A percentile compares a stretch with the other conserved stretches of the same genome.
phyloP scores from a whole-genome alignment of 371 early-diverging fungal genomes.

The Mortierella sp. region DNA sequence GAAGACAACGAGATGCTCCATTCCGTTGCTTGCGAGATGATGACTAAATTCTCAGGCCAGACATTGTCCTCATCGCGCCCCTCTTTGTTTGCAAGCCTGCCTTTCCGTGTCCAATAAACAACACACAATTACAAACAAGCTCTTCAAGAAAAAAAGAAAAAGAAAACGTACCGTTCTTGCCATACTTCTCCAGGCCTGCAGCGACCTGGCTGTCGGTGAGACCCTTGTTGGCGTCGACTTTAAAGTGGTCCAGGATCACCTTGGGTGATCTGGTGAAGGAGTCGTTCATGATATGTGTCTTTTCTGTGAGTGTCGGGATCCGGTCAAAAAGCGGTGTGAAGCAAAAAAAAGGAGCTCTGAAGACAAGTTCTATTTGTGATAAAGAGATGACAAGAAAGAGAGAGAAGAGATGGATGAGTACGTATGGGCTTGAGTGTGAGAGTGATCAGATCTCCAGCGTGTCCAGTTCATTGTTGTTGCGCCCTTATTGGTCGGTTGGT shows the following conservation, averaged over 20 bases:
- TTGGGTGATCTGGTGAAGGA: conserved; percentile 73
- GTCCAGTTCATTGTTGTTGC: background rate
- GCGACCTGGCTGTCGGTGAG: conserved; percentile 71
- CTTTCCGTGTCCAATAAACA: background rate
- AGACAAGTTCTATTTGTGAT: conserved; percentile 4
- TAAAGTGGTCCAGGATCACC: conserved; percentile 76
- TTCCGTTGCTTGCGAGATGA: background rate
- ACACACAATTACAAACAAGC: background rate
- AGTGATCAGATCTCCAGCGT: conserved; percentile 11
- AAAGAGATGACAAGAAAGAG: background rate
- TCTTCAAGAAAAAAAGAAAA: background rate
- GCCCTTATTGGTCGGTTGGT: background rate
- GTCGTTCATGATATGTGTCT: conserved; percentile 69
- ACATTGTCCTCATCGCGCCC: background rate
- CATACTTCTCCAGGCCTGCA: conserved; percentile 70
- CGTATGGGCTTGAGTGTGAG: background rate
- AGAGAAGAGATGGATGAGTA: conserved; percentile 6
- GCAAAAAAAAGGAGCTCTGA: background rate
- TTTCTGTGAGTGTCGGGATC: background rate
- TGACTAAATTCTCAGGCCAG: background rate
- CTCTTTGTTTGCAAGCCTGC: background rate
- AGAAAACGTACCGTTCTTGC: conserved; percentile 78
- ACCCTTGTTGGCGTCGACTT: conserved; percentile 72
- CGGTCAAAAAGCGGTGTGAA: background rate
- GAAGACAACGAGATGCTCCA: background rate